Base-by-base conservation (phyloP, 257 asterid genomes). In the Ligustrum vulgare region DNA sequence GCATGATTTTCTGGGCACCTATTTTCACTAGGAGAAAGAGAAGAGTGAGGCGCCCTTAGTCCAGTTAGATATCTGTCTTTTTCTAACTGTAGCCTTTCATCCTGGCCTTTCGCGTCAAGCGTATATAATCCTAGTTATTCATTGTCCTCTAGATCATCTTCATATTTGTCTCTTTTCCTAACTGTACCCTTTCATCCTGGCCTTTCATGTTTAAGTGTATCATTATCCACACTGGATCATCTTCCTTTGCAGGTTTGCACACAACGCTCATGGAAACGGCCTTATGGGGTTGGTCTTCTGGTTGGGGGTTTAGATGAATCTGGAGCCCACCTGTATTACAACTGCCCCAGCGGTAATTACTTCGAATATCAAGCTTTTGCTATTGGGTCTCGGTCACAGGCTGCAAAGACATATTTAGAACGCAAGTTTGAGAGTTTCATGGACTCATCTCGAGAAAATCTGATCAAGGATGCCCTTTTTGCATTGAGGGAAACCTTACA, bases 281-380 rank as follows among this genome's bases (percentile, higher is more conserved):
- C 99, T 25, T 94, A 88, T 66, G 99, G 98, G 32, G 98, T 92
- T 72, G 99, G 99, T 66, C 87, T 94, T 68, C 90, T 94, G 77
- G 92, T 94, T 2, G 98, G 98, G 22, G 99, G 99, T 60, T 86
- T 94, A 39, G 99, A 94, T 76, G 99, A 94, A 85, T 91, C 97
- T 45, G 99, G 99, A 39, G 99, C 99, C 37, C 99, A 94, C 86
- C 91, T 92, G 23, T 94, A 91, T 65, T 94, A 94, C 86, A 94
- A 92, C 83, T 94, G 99, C 58, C 98, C 99, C 34, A 94, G 99
- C 28, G 99, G 99, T 35, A 92, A 91, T 72, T 94, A 92, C 93
- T 94, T 94, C 6, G 99, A 94, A 80, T 94, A 89, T 73, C 98
- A 94, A 86, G 99, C 98, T 28, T 94, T 94, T 86, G 99, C 98